Percentiles rank a stretch among this genome's conserved stretches.
Conservation (phyloP, 2,329 filamentous ascomycete genomes). For the Cladosporium sp. region DNA sequence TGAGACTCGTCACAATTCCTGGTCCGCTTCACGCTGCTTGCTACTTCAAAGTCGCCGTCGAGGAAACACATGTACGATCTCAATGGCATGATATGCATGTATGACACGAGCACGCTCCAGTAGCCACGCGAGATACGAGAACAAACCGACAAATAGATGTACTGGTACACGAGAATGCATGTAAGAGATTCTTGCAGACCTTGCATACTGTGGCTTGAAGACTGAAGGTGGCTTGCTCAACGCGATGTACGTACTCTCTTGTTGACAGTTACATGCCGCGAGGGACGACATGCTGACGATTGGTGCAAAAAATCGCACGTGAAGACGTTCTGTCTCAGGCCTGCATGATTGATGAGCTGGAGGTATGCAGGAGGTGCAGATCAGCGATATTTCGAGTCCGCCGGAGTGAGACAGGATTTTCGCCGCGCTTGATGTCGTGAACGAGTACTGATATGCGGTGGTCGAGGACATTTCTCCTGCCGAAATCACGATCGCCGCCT, state of each 20-base stretch:
- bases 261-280: not conserved
- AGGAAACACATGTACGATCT: not conserved
- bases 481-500: not conserved
- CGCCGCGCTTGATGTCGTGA: not conserved
- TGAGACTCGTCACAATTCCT: not conserved
- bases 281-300: not conserved
- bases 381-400: not conserved
- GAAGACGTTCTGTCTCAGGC: slow-evolving; percentile 3
- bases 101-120: not conserved
- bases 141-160: not conserved
- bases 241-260: not conserved
- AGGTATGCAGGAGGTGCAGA: not conserved
- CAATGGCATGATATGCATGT: not conserved
- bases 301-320: not conserved
- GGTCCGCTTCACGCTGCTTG: not conserved
- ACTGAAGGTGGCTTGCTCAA: not conserved
- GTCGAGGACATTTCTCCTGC: not conserved
- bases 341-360: not conserved
- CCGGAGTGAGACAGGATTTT: not conserved
- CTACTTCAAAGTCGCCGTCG: no score
- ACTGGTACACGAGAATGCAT: not conserved
- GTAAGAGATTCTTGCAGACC: not conserved
- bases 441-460: not conserved
- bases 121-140: not conserved
- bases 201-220: not conserved